Base-by-base conservation (phyloP, 495 filamentous ascomycete species). In the Arthonia radiata region DNA sequence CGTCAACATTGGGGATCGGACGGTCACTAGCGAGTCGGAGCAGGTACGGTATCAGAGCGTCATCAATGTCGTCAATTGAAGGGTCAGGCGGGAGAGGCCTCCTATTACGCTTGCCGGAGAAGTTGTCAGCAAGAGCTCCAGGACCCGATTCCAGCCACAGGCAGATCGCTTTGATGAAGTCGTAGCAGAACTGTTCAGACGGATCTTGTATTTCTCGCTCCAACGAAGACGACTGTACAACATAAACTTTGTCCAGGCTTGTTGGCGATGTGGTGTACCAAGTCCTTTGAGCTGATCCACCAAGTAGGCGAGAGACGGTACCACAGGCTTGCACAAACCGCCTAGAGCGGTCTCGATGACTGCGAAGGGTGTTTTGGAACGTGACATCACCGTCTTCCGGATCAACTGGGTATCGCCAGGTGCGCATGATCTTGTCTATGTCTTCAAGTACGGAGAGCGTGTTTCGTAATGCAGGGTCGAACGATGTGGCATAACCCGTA, bases 291-390 rank as follows among this genome's bases (percentile, higher is more conserved):
- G 57, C 29, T 26, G 42, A 44, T 5, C 57, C 59, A 26, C 62
- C 63, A 10, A 76, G 43, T 4, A 57, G 51, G 14, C 53, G 44
- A 10, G 64, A 48, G 12, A 77, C 39, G 5, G 61, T 61, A 15
- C 71, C 71, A 14, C 64, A 52, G n/a, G 67, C 70, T 45, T 73
- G 70, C 4, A 74, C 55, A 41, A 76, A 76, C 23, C 64, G 48
- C 37, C 65, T 60, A n/a, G 57, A 46, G 11, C 58, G 49, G 21
- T 64, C 54, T 14, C 71, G 62, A 27, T 66, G 53, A 5, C 45
- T 47, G 11, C 67, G 64, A 12, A 71, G 49, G 3, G 56, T 54
- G 35, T 61, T 54, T 36, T 73, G 64, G 4, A 64, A 37, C 3
- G 37, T 28, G 16, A 71, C 56, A 21, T 60, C 57, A 18, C 63